Evolutionary conservation across 768 basidiomycete genomes (phyloP), one percentile per base, ranked within the genome.

Genomic region (Boletellus emodensis): DNA sequence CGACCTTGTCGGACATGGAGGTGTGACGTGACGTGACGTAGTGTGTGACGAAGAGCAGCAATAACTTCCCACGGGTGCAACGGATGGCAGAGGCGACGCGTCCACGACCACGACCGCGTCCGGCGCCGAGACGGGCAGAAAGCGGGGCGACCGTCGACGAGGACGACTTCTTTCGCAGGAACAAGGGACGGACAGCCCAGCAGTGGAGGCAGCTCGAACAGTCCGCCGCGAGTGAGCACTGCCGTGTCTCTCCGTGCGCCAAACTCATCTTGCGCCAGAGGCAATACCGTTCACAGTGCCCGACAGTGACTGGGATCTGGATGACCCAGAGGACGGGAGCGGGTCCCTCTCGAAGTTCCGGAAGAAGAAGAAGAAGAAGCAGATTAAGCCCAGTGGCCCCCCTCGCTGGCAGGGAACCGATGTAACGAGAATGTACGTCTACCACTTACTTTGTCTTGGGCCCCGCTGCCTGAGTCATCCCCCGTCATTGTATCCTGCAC

Each of bases 101-200:
- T 51, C 71, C 75, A 4, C 72, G 75, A 53, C 81, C 83, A 40
- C 76, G 77, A 51, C 83, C 84, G 18, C 76, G 75, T 55, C 75
- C 77, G 11, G 68, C 71, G 47, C 58, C 66, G 44, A 49, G 40
- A 40, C 60, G 1, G 30, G 30, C 30, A 56, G 42, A 40, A 53
- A 26, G 51, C 46, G 33, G 20, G 11, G 32, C 56, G 36, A 40
- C 39, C 65, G 64, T 77, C 11, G 84, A 88, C 50, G 80, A 80
- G 44, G 87, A 90, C 64, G 80, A 78, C 14, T 72, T 80, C 65
- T 90, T 90, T 57, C 78, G 89, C 59, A 78, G 78, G 44, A 91
- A 89, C 62, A 72, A 69, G 39, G 76, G 77, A 51, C 73, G 85
- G 44, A 79, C 79, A 5, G 62, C 72, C 4, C 69, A 75, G 45